Base-by-base conservation (phyloP, 2,329 filamentous ascomycete genomes). In the Ceratocystis destructans region DNA sequence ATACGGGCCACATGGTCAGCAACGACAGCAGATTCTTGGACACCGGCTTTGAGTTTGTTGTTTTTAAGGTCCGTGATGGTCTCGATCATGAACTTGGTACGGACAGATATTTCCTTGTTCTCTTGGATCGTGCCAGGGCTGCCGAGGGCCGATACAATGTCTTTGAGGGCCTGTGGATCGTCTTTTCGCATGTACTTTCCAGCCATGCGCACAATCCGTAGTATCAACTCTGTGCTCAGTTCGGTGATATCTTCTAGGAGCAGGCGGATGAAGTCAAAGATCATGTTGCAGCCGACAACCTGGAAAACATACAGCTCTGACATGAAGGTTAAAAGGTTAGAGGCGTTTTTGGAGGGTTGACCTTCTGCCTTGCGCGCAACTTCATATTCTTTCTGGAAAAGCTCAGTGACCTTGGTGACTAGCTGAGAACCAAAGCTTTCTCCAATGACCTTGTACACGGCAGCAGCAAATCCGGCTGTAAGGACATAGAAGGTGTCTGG, bases 1-100 rank as follows among this genome's bases (percentile, higher is more conserved):
- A 97, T 96, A 61, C 88, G 86, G 17, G 86, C 87, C 1, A 89
- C 89, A 71, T 96, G 90, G 72, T 96, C 91, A 1, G 87, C 86
- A 0, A 86, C 83, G 5, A 95, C 79, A 2, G 82, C 83, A 0
- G 89, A 89, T 50, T 88, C 88, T 57, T 83, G 82, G 3, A 82
- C 82, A 17, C 85, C 86, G 15, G 87, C 85, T 75, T 93, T 96
- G 72, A 92, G 82, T 68, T 90, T 90, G 76, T 94, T 96, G 78
- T 96, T 96, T 74, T 96, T 96, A 37, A 99, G 80, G 71, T 96
- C 90, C 68, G 89, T 90, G 74, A 99, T 96, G 0, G 88, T 94
- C 72, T 97, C 93, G 64, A 99, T 89, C 92, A 97, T 97, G 76
- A 96, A 96, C 70, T 89, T 95, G 1, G 93, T 96, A 66, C 94